Percentiles rank a stretch among this genome's conserved stretches.
Conservation (phyloP, 1,139 yeast species). For the Nakaseomyces bracarensis region DNA sequence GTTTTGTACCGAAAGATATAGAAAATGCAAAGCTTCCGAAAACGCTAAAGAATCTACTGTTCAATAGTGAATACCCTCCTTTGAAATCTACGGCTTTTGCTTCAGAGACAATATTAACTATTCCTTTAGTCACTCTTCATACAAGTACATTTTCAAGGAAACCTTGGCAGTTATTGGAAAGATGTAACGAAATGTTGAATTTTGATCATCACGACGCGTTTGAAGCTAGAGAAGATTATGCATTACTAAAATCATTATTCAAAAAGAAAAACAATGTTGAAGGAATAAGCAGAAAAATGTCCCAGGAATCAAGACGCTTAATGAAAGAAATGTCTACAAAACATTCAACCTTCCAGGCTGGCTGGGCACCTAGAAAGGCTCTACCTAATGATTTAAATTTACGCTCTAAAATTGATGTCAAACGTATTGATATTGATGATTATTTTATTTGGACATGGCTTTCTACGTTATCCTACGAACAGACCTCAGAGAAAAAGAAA, state of each 20-base stretch:
- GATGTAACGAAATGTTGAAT: slow-evolving; percentile 51
- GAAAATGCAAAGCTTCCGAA: slow-evolving; percentile 50
- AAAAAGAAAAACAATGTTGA: slow-evolving; percentile 44
- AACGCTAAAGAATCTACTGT: slow-evolving; percentile 52
- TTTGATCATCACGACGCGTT: slow-evolving; percentile 66
- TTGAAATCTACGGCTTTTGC: slow-evolving; percentile 34
- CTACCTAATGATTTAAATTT: slow-evolving; percentile 12
- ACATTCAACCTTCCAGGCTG: slow-evolving; percentile 37
- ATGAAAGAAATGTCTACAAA: slow-evolving; percentile 49
- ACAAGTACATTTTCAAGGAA: slow-evolving; percentile 54
- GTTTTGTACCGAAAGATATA: slow-evolving; percentile 62
- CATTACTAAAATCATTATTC: slow-evolving; percentile 64
- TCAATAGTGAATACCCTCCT: slow-evolving; percentile 63
- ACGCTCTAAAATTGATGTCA: slow-evolving; percentile 37
- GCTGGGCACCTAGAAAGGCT: slow-evolving; percentile 32
- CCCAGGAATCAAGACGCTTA: slow-evolving; percentile 66
- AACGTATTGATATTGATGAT: slow-evolving; percentile 69
- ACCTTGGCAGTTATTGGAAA: slow-evolving; percentile 42
- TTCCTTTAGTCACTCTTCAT: slow-evolving; percentile 60
- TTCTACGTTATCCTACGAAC: slow-evolving; percentile 67
- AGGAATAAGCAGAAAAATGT: slow-evolving; percentile 54
- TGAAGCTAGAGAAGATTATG: slow-evolving; percentile 70
- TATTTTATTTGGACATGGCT: slow-evolving; percentile 91
- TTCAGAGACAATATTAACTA: slow-evolving; percentile 42
- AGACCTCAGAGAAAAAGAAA: slow-evolving; percentile 53